Evolutionary conservation across 306 rosid genomes (phyloP).

Genomic region (Neltuma alba): DNA sequence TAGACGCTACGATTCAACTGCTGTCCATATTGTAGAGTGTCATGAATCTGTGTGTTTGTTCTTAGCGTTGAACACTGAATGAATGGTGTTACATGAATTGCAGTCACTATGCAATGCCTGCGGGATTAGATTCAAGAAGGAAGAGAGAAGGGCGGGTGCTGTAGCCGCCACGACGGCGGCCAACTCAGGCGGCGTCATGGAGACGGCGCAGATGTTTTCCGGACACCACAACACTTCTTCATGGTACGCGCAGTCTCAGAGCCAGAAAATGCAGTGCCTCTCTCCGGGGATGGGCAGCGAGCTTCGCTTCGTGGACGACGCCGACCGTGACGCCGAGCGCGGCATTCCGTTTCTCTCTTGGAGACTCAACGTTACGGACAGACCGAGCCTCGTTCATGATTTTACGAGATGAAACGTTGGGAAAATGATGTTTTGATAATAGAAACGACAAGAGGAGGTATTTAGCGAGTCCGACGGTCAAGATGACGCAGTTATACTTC

Average conservation of each 20-base stretch:
- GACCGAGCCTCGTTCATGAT: conserved; percentile 89
- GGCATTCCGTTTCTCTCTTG: conserved; percentile 87
- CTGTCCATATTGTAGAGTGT: background rate
- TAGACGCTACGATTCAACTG: no score
- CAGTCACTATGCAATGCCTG: conserved; percentile 99
- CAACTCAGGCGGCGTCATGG: conserved; percentile 42
- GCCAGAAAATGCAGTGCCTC: conserved; percentile 65
- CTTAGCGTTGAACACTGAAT: background rate
- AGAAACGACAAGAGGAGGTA: conserved; percentile 24
- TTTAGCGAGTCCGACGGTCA: conserved; percentile 31
- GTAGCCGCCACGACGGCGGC: conserved; percentile 50
- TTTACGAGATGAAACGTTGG: conserved; percentile 65
- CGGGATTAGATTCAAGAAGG: conserved; percentile 96
- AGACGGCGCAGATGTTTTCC: conserved; percentile 47
- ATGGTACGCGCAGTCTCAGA: conserved; percentile 54
- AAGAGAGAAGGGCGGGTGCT: conserved; percentile 81
- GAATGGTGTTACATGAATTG: conserved; percentile 4
- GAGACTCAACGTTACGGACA: conserved; percentile 89
- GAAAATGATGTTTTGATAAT: background rate
- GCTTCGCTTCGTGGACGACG: conserved; percentile 57
- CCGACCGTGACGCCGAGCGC: conserved; percentile 44
- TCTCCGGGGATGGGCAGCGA: conserved; percentile 63
- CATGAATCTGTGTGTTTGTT: background rate
- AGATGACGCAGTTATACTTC: conserved; percentile 44
- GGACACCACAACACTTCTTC: conserved; percentile 46